Conservation (phyloP, 345 rosid species). For the Eucalyptus cladocalyx region DNA sequence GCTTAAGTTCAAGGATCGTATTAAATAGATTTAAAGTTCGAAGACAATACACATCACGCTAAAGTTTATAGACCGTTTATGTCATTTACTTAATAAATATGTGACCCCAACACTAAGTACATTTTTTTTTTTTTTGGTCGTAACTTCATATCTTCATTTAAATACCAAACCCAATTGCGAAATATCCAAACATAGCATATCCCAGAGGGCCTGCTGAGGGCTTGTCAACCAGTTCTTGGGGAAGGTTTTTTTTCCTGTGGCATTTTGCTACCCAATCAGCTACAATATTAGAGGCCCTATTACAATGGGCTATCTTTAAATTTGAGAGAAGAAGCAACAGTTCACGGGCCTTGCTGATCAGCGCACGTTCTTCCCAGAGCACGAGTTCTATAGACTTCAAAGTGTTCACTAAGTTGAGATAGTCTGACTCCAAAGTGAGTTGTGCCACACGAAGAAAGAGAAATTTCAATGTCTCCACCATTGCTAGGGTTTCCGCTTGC, state of each 20-base stretch:
- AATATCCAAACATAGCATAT: neutral
- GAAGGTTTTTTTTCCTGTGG: neutral
- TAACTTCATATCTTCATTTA: neutral
- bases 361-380: neutral
- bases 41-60: neutral
- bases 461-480: neutral
- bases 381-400: neutral
- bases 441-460: too few species aligned
- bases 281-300: neutral
- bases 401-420: neutral
- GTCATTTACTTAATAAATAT: too few species aligned
- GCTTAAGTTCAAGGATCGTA: rapidly evolving
- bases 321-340: neutral
- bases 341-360: neutral
- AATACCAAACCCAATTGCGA: neutral
- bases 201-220: neutral
- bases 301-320: neutral
- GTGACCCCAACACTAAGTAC: neutral
- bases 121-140: neutral
- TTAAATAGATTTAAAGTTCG: neutral
- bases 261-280: neutral
- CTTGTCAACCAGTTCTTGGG: neutral
- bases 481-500: neutral
- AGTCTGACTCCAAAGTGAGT: neutral
- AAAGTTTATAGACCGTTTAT: too few species aligned